phyloP scores from a whole-genome alignment of 306 rosid genomes.

The Cyamopsis tetragonoloba region DNA sequence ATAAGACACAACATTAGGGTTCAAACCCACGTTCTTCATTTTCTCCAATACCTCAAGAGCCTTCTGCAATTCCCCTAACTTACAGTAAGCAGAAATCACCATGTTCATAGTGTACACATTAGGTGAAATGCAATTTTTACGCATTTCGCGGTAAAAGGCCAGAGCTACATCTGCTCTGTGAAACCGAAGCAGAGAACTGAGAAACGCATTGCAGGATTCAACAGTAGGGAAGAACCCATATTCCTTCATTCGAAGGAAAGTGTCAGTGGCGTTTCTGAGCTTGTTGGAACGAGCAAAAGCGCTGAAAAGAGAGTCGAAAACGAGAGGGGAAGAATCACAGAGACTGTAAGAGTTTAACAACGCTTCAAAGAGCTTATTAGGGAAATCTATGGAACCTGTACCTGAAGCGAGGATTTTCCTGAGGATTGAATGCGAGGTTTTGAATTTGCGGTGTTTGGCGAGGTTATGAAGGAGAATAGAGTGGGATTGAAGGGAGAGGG shows the following conservation, averaged over 20 bases:
- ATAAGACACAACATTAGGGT: slow-evolving; percentile 58
- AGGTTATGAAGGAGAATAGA: slow-evolving; percentile 68
- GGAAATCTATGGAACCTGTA: slow-evolving; percentile 30
- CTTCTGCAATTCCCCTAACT: slow-evolving; percentile 54
- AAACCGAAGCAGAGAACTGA: slow-evolving; percentile 59
- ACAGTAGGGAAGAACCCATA: slow-evolving; percentile 67
- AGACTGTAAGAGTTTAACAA: slow-evolving; percentile 49
- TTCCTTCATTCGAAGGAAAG: slow-evolving; percentile 59
- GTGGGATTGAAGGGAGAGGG: slow-evolving; percentile 53
- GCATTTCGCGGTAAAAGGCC: slow-evolving; percentile 52
- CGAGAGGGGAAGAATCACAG: slow-evolving; percentile 63
- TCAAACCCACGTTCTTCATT: slow-evolving; percentile 66
- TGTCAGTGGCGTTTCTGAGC: slow-evolving; percentile 54
- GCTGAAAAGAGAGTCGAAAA: slow-evolving; percentile 75
- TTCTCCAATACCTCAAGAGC: slow-evolving; percentile 47
- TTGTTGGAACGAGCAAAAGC: slow-evolving; percentile 67
- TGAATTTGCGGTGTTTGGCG: slow-evolving; percentile 59
- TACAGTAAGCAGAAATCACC: slow-evolving; percentile 66
- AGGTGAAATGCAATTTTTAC: slow-evolving; percentile 37
- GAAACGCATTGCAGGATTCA: slow-evolving; percentile 69
- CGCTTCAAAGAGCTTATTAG: slow-evolving; percentile 53
- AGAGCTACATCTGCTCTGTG: slow-evolving; percentile 54
- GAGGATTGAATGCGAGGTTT: slow-evolving; percentile 48
- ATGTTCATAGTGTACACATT: slow-evolving; percentile 69
- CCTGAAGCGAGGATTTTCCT: slow-evolving; percentile 32